Percentiles rank a stretch among this genome's conserved stretches.
These are phyloP conservation scores for Paramecium pentaurelia DNA, from an alignment of 73 alveolate species.

Conservation along the genomic window DNA sequence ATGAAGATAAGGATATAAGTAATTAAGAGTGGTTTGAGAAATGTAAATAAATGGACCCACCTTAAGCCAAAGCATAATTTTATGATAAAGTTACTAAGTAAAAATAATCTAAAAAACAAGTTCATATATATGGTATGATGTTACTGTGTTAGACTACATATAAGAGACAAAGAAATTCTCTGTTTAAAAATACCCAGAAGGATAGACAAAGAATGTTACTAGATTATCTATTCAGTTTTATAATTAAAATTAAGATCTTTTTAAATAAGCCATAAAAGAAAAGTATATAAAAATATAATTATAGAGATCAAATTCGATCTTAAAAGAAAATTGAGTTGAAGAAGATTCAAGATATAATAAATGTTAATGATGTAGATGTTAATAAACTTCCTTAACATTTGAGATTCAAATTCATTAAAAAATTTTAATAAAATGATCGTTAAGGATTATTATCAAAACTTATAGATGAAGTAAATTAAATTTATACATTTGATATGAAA, in stretches of 20 bases:
- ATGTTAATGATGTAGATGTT: background rate
- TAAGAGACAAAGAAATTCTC: background rate
- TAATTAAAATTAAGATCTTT: background rate
- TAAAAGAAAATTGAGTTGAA: background rate
- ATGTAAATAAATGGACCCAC: slow-evolving; percentile 1
- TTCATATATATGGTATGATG: slow-evolving; percentile 1
- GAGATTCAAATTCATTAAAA: background rate
- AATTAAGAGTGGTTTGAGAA: slow-evolving; percentile 14
- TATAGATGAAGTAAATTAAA: background rate
- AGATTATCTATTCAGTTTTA: slow-evolving; percentile 1
- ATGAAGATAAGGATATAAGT: background rate
- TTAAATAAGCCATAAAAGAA: background rate
- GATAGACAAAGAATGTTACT: background rate
- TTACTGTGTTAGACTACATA: background rate
- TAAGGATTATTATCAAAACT: background rate
- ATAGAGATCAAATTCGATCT: background rate
- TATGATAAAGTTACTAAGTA: background rate
- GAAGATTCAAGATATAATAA: background rate
- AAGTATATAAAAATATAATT: background rate
- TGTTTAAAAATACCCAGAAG: slow-evolving; percentile 22
- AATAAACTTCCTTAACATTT: background rate
- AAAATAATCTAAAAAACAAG: background rate
- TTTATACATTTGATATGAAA: slow-evolving; percentile 20
- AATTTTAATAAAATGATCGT: background rate
- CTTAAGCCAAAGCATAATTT: slow-evolving; percentile 18